Conservation (phyloP, 2,329 filamentous ascomycete species). For the Trichoderma gracile region DNA sequence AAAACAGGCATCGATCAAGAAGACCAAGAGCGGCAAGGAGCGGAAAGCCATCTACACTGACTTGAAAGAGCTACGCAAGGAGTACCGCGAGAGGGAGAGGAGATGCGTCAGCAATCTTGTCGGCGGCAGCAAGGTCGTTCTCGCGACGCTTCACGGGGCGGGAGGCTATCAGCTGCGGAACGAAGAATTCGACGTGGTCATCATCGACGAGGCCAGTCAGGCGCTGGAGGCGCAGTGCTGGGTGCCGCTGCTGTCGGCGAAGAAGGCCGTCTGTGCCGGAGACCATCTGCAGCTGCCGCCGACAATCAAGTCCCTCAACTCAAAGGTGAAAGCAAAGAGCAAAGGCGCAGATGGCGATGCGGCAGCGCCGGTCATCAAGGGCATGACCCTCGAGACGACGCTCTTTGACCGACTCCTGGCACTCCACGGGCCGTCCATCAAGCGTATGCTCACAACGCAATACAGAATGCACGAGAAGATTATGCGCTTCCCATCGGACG, state of each 20-base stretch:
- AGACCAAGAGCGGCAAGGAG: slow-evolving; percentile 79
- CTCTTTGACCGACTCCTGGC: slow-evolving; percentile 86
- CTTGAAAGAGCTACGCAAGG: slow-evolving; percentile 79
- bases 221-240: slow-evolving; percentile 96
- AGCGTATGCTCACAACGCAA: slow-evolving; percentile 93
- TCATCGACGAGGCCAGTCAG: slow-evolving; percentile 95
- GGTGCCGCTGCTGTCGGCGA: slow-evolving; percentile 80
- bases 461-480: slow-evolving; percentile 98
- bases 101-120: slow-evolving; percentile 78
- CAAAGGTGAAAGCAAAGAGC: slow-evolving; percentile 46
- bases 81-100: slow-evolving; percentile 82
- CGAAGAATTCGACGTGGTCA: slow-evolving; percentile 85
- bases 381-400: slow-evolving; percentile 76
- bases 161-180: slow-evolving; percentile 80
- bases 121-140: slow-evolving; percentile 76
- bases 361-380: slow-evolving; percentile 45
- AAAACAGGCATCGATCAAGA: slow-evolving; percentile 84
- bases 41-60: slow-evolving; percentile 80
- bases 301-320: slow-evolving; percentile 80
- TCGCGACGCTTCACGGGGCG: slow-evolving; percentile 89
- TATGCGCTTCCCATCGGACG: slow-evolving; percentile 89
- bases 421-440: slow-evolving; percentile 79
- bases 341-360: slow-evolving; percentile 40
- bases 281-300: slow-evolving; percentile 94
- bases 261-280: slow-evolving; percentile 86